Base-by-base conservation (phyloP, 148 eudicot genomes). In the Rhododendron henanense region DNA sequence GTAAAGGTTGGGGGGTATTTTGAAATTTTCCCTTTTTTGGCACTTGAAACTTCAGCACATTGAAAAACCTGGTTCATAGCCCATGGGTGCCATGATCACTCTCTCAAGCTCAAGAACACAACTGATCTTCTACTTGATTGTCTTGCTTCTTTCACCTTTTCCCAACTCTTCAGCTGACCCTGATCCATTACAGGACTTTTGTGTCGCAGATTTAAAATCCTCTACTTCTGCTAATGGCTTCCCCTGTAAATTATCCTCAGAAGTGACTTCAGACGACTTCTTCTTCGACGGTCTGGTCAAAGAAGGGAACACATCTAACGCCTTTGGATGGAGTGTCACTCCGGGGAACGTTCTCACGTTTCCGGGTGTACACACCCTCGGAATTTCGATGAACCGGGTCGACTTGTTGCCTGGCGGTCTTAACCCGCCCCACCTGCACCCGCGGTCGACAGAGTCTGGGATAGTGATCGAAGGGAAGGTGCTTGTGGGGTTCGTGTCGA, bases 371-470 rank as follows among this genome's bases (percentile, higher is more conserved):
- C 90, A 92, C 87, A 92, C 91, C 5, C 86, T 91, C 4, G 94
- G 93, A 1, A 28, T 91, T 6, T 89, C 94, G 3, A 91, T 91
- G 94, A 88, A 88, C 19, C 80, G 93, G 33, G 89, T 92, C 11
- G 93, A 89, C 67, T 69, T 88, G 5, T 86, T 85, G 1, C 84
- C 83, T 3, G 87, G 90, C 1, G 94, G 93, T 2, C 28, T 88
- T 1, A 92, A 92, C 77, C 94, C 90, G 3, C 93, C 94, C 2
- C 92, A 92, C 51, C 23, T 80, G 9, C 94, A 92, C 84, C 94
- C 94, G 0, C 84, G 93, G 0, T 83, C 94, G 31, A 61, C 89
- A 0, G 91, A 92, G 83, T n/a, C 69, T 1, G 89, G 88, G 6
- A 69, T 91, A 33, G 89, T 92, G 35, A 50, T 90, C 28, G 0